Base-by-base conservation (phyloP, 2,329 filamentous ascomycete species). In the Cladobotryum protrusum region DNA sequence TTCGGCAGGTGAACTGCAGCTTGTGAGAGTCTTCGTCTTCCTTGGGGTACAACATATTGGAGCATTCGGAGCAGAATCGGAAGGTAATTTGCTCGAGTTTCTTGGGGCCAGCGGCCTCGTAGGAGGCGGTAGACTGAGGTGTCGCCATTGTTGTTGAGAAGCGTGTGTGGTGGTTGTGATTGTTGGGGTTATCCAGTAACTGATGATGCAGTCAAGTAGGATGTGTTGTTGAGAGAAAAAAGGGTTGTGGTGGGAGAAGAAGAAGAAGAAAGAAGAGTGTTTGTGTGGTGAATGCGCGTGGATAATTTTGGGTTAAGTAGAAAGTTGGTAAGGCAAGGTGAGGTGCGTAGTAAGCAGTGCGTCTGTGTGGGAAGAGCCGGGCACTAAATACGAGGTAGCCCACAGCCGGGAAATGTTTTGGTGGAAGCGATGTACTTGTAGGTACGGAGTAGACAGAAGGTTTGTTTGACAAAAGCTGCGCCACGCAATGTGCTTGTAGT, bases 31-130 rank as follows among this genome's bases (percentile, higher is more conserved):
- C 77, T 55, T 86, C 83, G 71, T 99, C 90, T 76, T 99, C 95
- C 72, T 95, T 93, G 45, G 93, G 93, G 66, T 97, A 97, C 49
- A 99, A 78, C 81, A 99, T 87, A 77, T 99, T 99, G 62, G 91
- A 96, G 75, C 93, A 99, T 78, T 99, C 93, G 61, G 89, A 90
- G 76, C 93, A 99, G 79, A 99, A 99, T 64, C 89, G 86, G 72
- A 97, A 99, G 43, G 89, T 90, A 70, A 97, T 91, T 69, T 95
- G 89, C 72, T 92, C 84, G 57, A 76, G 73, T 59, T 74, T 74
- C 62, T 76, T 77, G 61, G 77, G 73, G 52, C 63, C 68, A 45
- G 64, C 63, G 56, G 62, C 68, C 42, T 73, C 71, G 56, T 72
- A 62, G 32, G 70, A 69, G 48, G 66, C 65, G 42, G 71, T 77